phyloP scores from a whole-genome alignment of 768 basidiomycete species.

The Kwoniella europaea region DNA sequence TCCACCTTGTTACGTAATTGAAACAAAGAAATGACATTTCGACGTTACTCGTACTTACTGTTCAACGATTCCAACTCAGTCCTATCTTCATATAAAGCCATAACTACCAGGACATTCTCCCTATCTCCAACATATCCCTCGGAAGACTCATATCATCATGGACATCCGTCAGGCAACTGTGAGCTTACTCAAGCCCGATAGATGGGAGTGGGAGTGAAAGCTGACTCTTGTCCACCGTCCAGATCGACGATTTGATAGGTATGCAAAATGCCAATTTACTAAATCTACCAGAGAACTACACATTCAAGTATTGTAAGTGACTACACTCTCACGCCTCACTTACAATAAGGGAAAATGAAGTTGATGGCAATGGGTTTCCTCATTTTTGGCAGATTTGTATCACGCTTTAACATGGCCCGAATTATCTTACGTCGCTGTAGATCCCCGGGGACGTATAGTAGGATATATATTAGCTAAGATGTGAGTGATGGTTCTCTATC shows the following conservation, averaged over 20 bases:
- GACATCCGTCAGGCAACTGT: conserved; percentile 61
- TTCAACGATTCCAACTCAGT: background rate
- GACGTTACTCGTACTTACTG: background rate
- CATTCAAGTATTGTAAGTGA: conserved; percentile 66
- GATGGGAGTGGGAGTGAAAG: too few species aligned
- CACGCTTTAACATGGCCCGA: conserved; percentile 91
- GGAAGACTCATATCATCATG: too few species aligned
- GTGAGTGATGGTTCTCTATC: conserved; percentile 60
- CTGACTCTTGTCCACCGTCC: conserved; percentile 1
- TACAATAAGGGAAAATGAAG: too few species aligned
- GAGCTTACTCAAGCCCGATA: conserved; percentile 9
- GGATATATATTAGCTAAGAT: conserved; percentile 97
- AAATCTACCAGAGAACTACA: conserved; percentile 91
- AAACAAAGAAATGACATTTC: background rate
- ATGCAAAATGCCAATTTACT: conserved; percentile 95
- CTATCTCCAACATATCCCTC: too few species aligned
- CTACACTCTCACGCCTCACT: too few species aligned
- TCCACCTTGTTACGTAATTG: background rate
- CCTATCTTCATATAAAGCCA: too few species aligned
- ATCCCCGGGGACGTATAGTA: conserved; percentile 83
- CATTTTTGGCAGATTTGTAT: conserved; percentile 63
- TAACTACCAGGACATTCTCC: too few species aligned
- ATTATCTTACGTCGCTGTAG: conserved; percentile 90
- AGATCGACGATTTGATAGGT: conserved; percentile 85
- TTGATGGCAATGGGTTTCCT: too few species aligned